Conservation (phyloP, 306 rosid species). For the Canavalia ensiformis region DNA sequence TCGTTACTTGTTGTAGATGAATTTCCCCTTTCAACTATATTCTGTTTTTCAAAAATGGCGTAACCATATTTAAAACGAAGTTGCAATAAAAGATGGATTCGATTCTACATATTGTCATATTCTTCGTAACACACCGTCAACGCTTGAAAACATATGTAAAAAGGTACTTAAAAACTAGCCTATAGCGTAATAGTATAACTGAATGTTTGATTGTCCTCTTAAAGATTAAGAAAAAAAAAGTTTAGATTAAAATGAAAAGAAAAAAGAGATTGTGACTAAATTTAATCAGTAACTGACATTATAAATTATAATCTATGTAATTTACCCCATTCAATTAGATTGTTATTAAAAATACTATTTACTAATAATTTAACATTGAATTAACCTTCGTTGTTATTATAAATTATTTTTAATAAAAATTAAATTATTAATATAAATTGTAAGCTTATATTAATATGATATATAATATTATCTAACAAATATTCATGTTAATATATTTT, state of each 20-base stretch:
- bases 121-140: conserved; percentile 16
- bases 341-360: not conserved
- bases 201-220: not conserved
- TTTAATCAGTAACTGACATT: not conserved
- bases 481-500: too few relatives aligned
- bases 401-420: too few relatives aligned
- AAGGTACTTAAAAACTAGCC: not conserved
- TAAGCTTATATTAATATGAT: too few relatives aligned
- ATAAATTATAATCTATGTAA: not conserved
- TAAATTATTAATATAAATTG: too few relatives aligned
- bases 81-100: conserved; percentile 2
- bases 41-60: not conserved
- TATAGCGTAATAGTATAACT: not conserved
- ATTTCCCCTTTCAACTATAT: not conserved
- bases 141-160: not conserved
- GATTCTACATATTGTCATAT: conserved; percentile 1
- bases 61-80: not conserved
- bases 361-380: too few relatives aligned
- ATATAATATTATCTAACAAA: too few relatives aligned
- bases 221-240: not conserved
- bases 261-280: not conserved
- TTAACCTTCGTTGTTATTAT: too few relatives aligned
- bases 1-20: too few relatives aligned
- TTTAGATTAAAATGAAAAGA: not conserved
- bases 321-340: not conserved